phyloP scores from a whole-genome alignment of 208 protist genomes.

The Zelonia costaricensis region DNA sequence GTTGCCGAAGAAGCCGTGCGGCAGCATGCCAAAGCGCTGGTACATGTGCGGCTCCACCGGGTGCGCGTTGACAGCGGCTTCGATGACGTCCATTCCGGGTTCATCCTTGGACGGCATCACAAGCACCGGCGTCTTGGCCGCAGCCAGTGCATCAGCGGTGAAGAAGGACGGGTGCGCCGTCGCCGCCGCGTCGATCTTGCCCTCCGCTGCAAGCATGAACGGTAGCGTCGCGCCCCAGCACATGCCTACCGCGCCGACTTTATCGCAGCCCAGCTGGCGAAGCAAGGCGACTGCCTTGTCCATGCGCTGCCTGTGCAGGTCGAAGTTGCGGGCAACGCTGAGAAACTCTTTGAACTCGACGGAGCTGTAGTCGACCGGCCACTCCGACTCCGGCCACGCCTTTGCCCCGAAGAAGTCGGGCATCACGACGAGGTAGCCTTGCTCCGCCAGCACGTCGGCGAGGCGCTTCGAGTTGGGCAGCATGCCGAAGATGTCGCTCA shows the following conservation, averaged over 20 bases:
- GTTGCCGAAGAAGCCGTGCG: constrained; percentile 57
- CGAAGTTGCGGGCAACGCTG: constrained; percentile 16
- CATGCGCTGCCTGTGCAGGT: constrained; percentile 23
- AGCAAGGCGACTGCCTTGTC: constrained; percentile 37
- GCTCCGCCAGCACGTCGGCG: constrained; percentile 39
- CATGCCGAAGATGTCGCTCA: constrained; percentile 64
- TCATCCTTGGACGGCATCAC: constrained; percentile 64
- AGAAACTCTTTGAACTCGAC: constrained; percentile 35
- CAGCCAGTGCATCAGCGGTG: not conserved
- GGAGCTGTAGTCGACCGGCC: constrained; percentile 35
- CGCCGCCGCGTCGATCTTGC: constrained; percentile 33
- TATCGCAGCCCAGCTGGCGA: constrained; percentile 35
- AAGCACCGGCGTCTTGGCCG: constrained; percentile 31
- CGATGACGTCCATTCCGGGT: constrained; percentile 32
- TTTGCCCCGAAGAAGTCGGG: constrained; percentile 53
- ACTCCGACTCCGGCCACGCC: constrained; percentile 37
- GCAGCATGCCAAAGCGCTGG: constrained; percentile 36
- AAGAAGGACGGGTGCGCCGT: constrained; percentile 50
- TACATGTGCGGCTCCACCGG: constrained; percentile 30
- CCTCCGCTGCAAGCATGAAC: constrained; percentile 25
- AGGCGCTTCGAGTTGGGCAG: constrained; percentile 47
- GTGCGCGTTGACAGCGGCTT: constrained; percentile 32
- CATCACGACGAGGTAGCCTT: constrained; percentile 54
- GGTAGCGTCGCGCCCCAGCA: constrained; percentile 58
- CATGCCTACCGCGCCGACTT: constrained; percentile 46